These are phyloP conservation scores for Scleromitrula shiraiana DNA, from an alignment of 2,329 filamentous ascomycete genomes.

Conservation along the genomic window DNA sequence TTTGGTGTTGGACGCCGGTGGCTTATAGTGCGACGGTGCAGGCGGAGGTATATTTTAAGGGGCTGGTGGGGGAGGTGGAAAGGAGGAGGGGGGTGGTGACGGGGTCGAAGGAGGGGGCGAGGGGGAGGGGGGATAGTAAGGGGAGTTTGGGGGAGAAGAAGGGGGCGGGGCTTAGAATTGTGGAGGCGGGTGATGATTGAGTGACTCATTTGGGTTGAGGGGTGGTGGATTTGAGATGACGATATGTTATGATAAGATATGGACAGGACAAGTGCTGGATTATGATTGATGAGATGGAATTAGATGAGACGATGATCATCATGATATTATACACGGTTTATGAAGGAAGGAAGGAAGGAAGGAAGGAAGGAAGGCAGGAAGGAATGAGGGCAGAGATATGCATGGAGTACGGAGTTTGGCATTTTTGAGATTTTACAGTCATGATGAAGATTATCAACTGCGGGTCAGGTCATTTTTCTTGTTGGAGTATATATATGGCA, in stretches of 20 bases:
- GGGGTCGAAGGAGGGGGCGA: constrained; percentile 27
- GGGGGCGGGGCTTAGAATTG: constrained; percentile 13
- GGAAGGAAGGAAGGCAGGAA: background rate
- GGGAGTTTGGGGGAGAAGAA: constrained; percentile 19
- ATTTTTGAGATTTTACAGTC: background rate
- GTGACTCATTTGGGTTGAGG: too few relatives aligned
- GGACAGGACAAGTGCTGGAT: too few relatives aligned
- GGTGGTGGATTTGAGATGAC: background rate
- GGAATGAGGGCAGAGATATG: too few relatives aligned
- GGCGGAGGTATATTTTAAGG: constrained; percentile 78
- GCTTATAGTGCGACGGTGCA: constrained; percentile 75
- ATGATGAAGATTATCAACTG: too few relatives aligned
- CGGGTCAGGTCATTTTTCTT: too few relatives aligned
- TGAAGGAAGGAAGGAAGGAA: background rate
- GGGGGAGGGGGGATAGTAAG: constrained; percentile 19
- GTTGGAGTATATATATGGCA: too few relatives aligned
- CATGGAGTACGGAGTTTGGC: background rate
- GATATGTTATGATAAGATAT: too few relatives aligned
- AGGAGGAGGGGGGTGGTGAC: constrained; percentile 44
- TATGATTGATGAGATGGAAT: constrained; percentile 5
- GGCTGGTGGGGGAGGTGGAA: constrained; percentile 64
- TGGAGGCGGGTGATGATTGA: constrained; percentile 7
- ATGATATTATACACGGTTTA: background rate
- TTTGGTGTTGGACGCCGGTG: constrained; percentile 76
- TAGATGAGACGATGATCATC: constrained; percentile 1